phyloP scores from a whole-genome alignment of 2,329 filamentous ascomycete genomes.

The Epichloe gansuensis region DNA sequence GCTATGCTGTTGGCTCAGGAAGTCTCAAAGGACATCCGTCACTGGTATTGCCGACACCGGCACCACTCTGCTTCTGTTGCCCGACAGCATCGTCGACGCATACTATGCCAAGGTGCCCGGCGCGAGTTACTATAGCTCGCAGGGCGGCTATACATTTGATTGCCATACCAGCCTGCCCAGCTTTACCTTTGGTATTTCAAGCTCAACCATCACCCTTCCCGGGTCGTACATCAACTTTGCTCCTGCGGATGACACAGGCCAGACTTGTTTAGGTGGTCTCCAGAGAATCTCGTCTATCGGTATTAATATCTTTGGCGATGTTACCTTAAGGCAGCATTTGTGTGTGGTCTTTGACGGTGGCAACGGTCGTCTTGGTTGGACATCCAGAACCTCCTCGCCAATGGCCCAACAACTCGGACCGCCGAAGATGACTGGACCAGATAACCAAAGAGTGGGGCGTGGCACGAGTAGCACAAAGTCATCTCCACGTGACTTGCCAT shows the following conservation, averaged over 20 bases:
- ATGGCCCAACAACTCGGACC: too few relatives aligned
- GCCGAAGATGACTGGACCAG: too few relatives aligned
- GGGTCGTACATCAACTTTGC: conserved; percentile 42
- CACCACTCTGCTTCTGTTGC: conserved; percentile 50
- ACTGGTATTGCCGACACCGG: conserved; percentile 44
- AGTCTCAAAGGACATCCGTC: conserved; percentile 20
- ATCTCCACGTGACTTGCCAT: not conserved
- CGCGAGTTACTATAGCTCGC: conserved; percentile 18
- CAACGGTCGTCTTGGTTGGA: conserved; percentile 36
- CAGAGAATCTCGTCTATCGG: conserved; percentile 37
- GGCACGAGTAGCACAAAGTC: not conserved
- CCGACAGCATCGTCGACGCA: conserved; percentile 33
- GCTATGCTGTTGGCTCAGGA: conserved; percentile 12
- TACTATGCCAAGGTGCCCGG: conserved; percentile 35
- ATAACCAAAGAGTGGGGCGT: too few relatives aligned
- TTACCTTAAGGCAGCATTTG: conserved; percentile 48
- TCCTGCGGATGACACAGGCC: conserved; percentile 23
- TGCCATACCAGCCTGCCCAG: conserved; percentile 33
- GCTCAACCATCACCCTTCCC: conserved; percentile 41
- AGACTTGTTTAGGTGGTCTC: conserved; percentile 51
- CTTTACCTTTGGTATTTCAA: conserved; percentile 42
- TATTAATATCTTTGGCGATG: conserved; percentile 48
- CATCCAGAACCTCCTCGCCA: not conserved
- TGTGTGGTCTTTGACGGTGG: conserved; percentile 39
- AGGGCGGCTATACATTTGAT: conserved; percentile 32